These are phyloP conservation scores for Colletotrichum karsti DNA, from an alignment of 2,329 filamentous ascomycete genomes.

Conservation along the genomic window DNA sequence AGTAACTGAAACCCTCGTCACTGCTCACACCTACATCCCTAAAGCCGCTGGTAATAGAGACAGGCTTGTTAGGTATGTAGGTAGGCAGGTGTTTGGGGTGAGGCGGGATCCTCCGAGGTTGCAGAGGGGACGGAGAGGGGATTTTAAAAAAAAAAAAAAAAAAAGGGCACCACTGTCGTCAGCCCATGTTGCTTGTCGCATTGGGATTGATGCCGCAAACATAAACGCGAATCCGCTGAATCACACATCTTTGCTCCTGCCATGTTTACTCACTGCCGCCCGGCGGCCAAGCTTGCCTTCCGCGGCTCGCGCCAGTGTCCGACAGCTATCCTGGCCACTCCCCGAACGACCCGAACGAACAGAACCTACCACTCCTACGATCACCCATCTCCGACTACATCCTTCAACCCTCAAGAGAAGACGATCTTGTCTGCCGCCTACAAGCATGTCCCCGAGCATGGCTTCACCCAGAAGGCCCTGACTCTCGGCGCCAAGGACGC, in stretches of 20 bases:
- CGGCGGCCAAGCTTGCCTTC: background rate
- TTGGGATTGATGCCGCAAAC: background rate
- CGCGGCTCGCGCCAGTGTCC: background rate
- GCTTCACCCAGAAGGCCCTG: conserved; percentile 81
- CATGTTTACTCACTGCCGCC: conserved; percentile 6
- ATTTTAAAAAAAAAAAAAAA: too few relatives aligned
- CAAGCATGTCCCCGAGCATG: conserved; percentile 78
- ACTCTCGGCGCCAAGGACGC: conserved; percentile 82
- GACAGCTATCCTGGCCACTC: background rate
- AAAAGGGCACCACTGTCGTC: too few relatives aligned
- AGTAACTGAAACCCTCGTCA: too few relatives aligned
- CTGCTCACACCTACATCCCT: too few relatives aligned
- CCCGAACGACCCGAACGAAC: conserved; percentile 33
- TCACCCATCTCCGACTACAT: conserved; percentile 65
- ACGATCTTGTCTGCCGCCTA: conserved; percentile 86
- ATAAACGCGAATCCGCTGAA: too few relatives aligned
- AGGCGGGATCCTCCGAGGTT: too few relatives aligned
- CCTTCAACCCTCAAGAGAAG: conserved; percentile 75
- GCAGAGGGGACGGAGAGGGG: too few relatives aligned
- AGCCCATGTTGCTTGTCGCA: too few relatives aligned
- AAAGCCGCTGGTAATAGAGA: too few relatives aligned
- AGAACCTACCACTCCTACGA: conserved; percentile 77
- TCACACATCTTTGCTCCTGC: background rate
- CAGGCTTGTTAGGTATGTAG: too few relatives aligned
- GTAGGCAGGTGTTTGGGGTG: too few relatives aligned